Conservation (phyloP, 2,329 filamentous ascomycete species). For the Botryotinia globosa region DNA sequence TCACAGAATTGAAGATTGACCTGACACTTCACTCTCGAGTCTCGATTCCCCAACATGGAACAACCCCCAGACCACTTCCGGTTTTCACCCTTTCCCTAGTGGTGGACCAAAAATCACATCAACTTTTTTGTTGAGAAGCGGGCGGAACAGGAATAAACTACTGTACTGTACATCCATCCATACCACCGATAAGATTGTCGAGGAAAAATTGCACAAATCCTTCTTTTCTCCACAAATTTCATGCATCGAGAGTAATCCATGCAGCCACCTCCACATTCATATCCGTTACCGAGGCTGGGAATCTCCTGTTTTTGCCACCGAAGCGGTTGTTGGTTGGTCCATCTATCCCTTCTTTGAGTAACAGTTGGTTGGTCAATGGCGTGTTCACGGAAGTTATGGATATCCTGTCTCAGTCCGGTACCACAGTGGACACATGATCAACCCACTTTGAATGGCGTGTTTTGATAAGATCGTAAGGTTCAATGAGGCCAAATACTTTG, state of each 20-base stretch:
- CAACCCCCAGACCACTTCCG: background rate
- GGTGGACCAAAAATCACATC: background rate
- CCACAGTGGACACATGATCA: background rate
- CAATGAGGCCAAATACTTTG: background rate
- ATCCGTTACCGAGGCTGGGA: constrained; percentile 2
- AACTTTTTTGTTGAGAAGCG: constrained; percentile 8
- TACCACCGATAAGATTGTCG: constrained; percentile 6
- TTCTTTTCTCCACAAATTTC: background rate
- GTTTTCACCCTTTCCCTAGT: background rate
- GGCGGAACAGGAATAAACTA: background rate
- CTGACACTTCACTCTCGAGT: background rate
- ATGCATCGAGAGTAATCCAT: constrained; percentile 5
- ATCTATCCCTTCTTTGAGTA: background rate
- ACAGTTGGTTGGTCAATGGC: background rate
- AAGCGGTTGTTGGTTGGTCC: background rate
- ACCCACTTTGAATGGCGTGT: background rate
- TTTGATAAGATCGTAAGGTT: constrained; percentile 10
- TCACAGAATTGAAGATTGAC: background rate
- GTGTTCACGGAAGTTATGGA: background rate
- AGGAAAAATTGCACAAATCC: background rate
- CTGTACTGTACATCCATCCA: no score
- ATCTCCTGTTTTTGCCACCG: background rate
- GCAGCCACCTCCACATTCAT: constrained; percentile 7
- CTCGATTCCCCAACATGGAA: background rate
- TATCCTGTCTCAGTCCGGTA: background rate